Base-by-base conservation (phyloP, 1,139 yeast species). In the Candida labiduridarum region DNA sequence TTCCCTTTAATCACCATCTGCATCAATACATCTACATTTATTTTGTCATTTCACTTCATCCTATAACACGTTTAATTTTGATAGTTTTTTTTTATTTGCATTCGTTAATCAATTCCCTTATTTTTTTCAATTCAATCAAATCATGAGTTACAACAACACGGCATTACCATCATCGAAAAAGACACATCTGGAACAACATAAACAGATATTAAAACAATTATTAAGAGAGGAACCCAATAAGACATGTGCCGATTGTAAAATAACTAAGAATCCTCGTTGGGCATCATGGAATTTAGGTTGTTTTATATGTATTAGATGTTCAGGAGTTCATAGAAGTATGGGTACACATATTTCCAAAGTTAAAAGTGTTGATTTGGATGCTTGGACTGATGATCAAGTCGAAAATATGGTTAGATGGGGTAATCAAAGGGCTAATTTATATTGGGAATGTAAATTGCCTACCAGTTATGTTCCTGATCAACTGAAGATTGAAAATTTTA, bases 271-370 rank as follows among this genome's bases (percentile, higher is more conserved):
- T 68, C 99, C 99, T 14, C 78, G 99, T 49, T 94, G 99, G 99
- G 97, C 98, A 10, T 86, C 96, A 19, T 94, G 98, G 97, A 90
- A 86, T 59, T 69, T 94, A 52, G 99, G 99, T 30, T 83, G 96
- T 53, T 92, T 94, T 62, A 80, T 94, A 43, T 94, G 99, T 68
- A 94, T 94, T 53, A 63, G 82, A 54, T 94, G 99, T 69, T 91
- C 97, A 1, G 99, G 99, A 2, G 87, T 92, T 56, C 99, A 94
- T 66, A 79, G 98, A 65, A 83, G 95, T 50, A 84, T 94, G 87
- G 98, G 99, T 2, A 91, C 97, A 0, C 99, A 94, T 68, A 89
- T 92, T 46, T 84, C 90, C 14, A 78, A 85, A 61, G 96, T 89
- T 44, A 89, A 88, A 65, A 87, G 96, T 5, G 95, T 94, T 44